Conservation (phyloP, 768 basidiomycete genomes). For the Panaeolus papilionaceus region DNA sequence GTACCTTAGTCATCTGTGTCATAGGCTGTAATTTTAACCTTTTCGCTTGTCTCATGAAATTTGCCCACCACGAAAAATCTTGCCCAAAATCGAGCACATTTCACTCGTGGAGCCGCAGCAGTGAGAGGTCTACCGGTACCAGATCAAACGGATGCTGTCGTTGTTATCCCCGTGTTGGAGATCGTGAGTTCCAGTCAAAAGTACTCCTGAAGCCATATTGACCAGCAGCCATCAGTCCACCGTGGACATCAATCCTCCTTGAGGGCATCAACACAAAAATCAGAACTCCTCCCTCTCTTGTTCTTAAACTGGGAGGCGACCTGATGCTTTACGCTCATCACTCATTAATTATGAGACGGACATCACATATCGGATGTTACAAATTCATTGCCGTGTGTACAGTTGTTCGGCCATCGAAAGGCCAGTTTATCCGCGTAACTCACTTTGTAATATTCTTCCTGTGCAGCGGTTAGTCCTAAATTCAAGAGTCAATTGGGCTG, state of each 20-base stretch:
- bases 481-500: not conserved
- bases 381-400: not conserved
- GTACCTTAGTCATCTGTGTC: constrained; percentile 12
- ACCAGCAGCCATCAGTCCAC: not conserved
- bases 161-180: not conserved
- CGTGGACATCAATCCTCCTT: not conserved
- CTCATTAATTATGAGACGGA: not conserved
- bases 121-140: not conserved
- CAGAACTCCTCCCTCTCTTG: not conserved
- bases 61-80: constrained; percentile 1
- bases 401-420: not conserved
- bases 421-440: constrained; percentile 2
- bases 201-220: not conserved
- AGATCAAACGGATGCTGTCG: not conserved
- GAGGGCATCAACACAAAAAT: not conserved
- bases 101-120: not conserved
- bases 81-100: not conserved
- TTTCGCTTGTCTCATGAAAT: not conserved
- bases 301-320: too few species aligned
- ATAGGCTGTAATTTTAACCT: constrained; percentile 18
- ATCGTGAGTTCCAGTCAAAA: constrained; percentile 1
- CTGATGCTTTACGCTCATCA: too few species aligned
- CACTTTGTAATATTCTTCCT: not conserved
- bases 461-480: not conserved
- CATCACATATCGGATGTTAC: constrained; percentile 3